A percentile compares a stretch with the other conserved stretches of the same genome.
Conservation (phyloP, 805 yeast species). For the Candida oleophila region DNA sequence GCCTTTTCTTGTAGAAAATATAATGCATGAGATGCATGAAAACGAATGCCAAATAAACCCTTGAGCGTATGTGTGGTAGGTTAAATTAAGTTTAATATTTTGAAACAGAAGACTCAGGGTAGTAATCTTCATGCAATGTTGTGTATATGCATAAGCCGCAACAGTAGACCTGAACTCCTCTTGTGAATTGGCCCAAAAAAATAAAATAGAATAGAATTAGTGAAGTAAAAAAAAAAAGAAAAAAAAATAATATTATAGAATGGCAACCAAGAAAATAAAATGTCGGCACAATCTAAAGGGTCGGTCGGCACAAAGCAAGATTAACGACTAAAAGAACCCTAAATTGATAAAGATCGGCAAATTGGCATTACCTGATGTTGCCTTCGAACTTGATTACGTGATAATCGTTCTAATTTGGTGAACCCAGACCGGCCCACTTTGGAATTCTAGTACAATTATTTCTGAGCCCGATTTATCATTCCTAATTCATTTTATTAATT, state of each 20-base stretch:
- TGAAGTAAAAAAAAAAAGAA: neutral
- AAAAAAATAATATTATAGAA: too few species aligned
- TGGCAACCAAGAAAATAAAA: neutral
- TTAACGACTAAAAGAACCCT: neutral
- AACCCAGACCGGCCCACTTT: neutral
- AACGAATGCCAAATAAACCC: neutral
- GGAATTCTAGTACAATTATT: neutral
- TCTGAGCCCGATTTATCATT: neutral
- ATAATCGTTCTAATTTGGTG: too few species aligned
- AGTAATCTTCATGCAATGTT: neutral
- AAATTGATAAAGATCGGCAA: neutral
- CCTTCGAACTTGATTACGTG: neutral
- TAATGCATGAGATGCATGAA: neutral
- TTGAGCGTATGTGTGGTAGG: neutral
- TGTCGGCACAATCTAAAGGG: neutral
- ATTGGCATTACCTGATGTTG: neutral
- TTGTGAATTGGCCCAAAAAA: neutral
- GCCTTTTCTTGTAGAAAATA: neutral
- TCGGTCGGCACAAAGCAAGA: neutral
- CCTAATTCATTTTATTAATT: neutral
- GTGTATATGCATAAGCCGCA: neutral
- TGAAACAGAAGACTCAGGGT: neutral
- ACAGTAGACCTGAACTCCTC: neutral
- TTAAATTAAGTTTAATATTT: conserved; percentile 1
- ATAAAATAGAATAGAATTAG: neutral